These are phyloP conservation scores for Dispira parvispora DNA, from an alignment of 192 early-diverging fungal species.

Conservation along the genomic window DNA sequence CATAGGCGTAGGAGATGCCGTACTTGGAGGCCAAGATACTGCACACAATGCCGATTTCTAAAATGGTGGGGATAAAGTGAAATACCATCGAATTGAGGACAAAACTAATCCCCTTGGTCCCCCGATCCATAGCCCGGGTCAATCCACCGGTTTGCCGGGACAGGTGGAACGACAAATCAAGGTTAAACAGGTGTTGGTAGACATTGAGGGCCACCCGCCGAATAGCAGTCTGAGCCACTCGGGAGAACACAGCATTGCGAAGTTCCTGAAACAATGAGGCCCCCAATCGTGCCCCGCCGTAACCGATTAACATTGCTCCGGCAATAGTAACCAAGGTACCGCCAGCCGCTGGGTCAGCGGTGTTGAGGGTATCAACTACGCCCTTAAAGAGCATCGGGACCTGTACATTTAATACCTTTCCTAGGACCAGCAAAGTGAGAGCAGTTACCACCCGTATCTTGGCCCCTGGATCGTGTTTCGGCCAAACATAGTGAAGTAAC, in stretches of 20 bases:
- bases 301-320: conserved; percentile 88
- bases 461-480: conserved; percentile 64
- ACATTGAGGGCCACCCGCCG: conserved; percentile 70
- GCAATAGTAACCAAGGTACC: conserved; percentile 55
- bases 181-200: conserved; percentile 72
- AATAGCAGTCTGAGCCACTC: conserved; percentile 88
- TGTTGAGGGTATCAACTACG: conserved; percentile 72
- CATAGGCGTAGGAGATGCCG: conserved; percentile 39
- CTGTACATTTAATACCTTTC: conserved; percentile 78
- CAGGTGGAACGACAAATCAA: conserved; percentile 88
- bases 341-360: conserved; percentile 36
- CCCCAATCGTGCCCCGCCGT: conserved; percentile 80
- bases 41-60: conserved; percentile 94
- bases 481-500: conserved; percentile 76
- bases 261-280: conserved; percentile 71
- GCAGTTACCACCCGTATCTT: conserved; percentile 80
- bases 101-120: conserved; percentile 91
- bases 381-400: conserved; percentile 94
- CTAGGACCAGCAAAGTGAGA: conserved; percentile 60
- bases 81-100: conserved; percentile 89
- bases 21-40: conserved; percentile 56
- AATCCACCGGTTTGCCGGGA: conserved; percentile 91
- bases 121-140: conserved; percentile 90
- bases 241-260: conserved; percentile 84
- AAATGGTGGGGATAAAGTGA: conserved; percentile 81